phyloP scores from a whole-genome alignment of 1,284 basidiomycete species.

The Tetrapyrgos nigripes region DNA sequence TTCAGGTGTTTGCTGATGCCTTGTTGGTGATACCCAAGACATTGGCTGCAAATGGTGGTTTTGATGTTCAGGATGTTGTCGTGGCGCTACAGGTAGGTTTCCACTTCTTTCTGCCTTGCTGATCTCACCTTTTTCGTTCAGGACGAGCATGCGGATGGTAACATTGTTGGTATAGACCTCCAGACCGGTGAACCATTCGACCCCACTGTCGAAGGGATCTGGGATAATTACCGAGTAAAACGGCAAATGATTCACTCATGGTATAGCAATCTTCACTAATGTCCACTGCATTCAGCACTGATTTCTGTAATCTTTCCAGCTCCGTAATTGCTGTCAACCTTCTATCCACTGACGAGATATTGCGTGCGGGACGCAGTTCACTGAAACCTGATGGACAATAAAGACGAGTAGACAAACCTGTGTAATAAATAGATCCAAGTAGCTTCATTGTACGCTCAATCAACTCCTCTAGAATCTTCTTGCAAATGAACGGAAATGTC shows the following conservation, averaged over 20 bases:
- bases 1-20: slow-evolving; percentile 97
- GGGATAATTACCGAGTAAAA: slow-evolving; percentile 99
- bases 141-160: slow-evolving; percentile 94
- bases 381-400: slow-evolving; percentile 80
- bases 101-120: slow-evolving; percentile 10
- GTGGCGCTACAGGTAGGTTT: slow-evolving; percentile 82
- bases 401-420: slow-evolving; percentile 15
- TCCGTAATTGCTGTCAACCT: slow-evolving; percentile 98
- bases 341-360: slow-evolving; percentile 94
- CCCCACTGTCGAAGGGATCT: slow-evolving; percentile 93
- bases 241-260: slow-evolving; percentile 98
- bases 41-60: slow-evolving; percentile 94
- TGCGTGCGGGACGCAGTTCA: slow-evolving; percentile 92
- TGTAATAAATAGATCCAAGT: not conserved
- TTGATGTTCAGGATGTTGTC: slow-evolving; percentile 96
- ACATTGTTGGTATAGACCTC: slow-evolving; percentile 90
- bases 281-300: slow-evolving; percentile 15
- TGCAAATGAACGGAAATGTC: not conserved
- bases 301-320: slow-evolving; percentile 48
- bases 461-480: too few relatives aligned
- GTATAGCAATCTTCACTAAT: slow-evolving; percentile 53
- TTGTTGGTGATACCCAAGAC: slow-evolving; percentile 97
- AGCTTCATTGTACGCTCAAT: not conserved
- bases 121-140: slow-evolving; percentile 36
- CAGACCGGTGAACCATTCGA: slow-evolving; percentile 97